phyloP scores from a whole-genome alignment of 2,329 filamentous ascomycete species.

The Colletotrichum musae region DNA sequence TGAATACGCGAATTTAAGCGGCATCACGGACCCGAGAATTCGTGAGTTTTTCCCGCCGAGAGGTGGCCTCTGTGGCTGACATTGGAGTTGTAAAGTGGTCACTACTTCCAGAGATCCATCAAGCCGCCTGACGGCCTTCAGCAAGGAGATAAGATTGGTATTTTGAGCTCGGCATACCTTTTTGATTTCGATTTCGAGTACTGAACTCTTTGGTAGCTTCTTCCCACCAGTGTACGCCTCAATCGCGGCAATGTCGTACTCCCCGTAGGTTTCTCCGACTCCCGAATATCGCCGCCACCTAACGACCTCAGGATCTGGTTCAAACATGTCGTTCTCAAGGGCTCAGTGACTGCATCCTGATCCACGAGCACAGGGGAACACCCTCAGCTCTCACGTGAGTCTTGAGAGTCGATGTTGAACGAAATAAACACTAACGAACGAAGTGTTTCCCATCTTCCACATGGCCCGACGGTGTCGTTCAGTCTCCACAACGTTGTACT shows the following conservation, averaged over 20 bases:
- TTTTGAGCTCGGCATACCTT: not conserved
- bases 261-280: conserved; percentile 57
- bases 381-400: conserved; percentile 84
- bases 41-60: not conserved
- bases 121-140: conserved; percentile 87
- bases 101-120: conserved; percentile 93
- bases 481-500: conserved; percentile 94
- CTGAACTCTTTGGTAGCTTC: conserved; percentile 51
- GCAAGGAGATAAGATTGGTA: conserved; percentile 86
- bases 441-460: conserved; percentile 85
- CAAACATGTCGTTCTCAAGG: conserved; percentile 56
- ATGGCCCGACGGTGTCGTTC: conserved; percentile 88
- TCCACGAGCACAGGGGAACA: conserved; percentile 88
- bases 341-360: no score
- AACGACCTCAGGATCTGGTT: conserved; percentile 74
- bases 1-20: conserved; percentile 80
- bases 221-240: conserved; percentile 86
- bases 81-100: conserved; percentile 7
- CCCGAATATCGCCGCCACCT: not conserved
- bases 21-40: conserved; percentile 81
- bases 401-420: not conserved
- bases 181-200: not conserved
- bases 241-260: conserved; percentile 94
- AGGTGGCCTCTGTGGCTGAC: not conserved
- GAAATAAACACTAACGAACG: not conserved